Percentiles rank a stretch among this genome's conserved stretches.
Evolutionary conservation across 108 stramenopile genomes (phyloP).

Genomic region (Cyclotella baltica): DNA sequence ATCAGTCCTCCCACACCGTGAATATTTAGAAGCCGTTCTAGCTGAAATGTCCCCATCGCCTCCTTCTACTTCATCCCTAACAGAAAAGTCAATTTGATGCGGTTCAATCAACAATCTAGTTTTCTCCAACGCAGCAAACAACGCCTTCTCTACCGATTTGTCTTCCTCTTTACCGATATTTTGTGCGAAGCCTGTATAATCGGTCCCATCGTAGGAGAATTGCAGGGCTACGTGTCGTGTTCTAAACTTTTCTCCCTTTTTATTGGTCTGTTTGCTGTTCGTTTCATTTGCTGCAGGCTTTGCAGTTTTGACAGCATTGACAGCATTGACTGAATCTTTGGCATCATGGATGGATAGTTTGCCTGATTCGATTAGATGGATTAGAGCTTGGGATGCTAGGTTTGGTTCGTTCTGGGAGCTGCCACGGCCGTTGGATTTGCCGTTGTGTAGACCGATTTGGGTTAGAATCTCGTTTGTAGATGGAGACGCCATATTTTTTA

Average conservation of each 20-base stretch:
- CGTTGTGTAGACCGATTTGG: background rate
- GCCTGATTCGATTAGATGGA: slow-evolving; percentile 21
- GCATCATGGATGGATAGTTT: slow-evolving; percentile 38
- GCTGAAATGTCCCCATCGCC: slow-evolving; percentile 13
- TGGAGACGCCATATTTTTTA: background rate
- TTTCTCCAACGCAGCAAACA: slow-evolving; percentile 87
- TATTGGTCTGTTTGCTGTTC: background rate
- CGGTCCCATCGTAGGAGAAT: slow-evolving; percentile 90
- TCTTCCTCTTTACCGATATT: slow-evolving; percentile 72
- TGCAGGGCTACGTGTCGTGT: slow-evolving; percentile 89
- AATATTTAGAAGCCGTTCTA: slow-evolving; percentile 69
- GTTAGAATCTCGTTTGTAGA: background rate
- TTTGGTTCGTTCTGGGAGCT: background rate
- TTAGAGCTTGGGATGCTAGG: slow-evolving; percentile 14
- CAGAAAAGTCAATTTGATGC: slow-evolving; percentile 18
- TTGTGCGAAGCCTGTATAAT: slow-evolving; percentile 86
- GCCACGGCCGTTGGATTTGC: background rate
- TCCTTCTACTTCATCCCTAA: background rate
- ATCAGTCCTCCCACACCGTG: slow-evolving; percentile 97
- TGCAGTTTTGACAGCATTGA: background rate
- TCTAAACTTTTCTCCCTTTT: slow-evolving; percentile 19
- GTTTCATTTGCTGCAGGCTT: background rate
- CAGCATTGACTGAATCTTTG: background rate
- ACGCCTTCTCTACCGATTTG: slow-evolving; percentile 84
- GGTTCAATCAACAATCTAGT: slow-evolving; percentile 72